phyloP scores from a whole-genome alignment of 2,329 filamentous ascomycete genomes.

The Delphinella strobiligena region DNA sequence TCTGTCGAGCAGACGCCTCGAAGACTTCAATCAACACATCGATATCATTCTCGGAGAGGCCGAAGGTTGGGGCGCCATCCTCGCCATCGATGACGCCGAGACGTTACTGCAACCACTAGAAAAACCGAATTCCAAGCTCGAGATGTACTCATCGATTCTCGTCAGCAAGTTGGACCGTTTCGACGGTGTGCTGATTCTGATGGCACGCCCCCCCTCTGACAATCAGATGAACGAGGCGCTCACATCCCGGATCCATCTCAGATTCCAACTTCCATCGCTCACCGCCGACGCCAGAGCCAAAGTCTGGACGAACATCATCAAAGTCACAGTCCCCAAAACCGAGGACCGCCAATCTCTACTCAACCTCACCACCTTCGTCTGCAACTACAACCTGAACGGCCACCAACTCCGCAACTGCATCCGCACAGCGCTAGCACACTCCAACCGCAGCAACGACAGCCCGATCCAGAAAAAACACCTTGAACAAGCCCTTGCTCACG shows the following conservation, averaged over 20 bases:
- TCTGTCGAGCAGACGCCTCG: neutral
- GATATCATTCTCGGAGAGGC: neutral
- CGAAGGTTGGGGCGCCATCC: neutral
- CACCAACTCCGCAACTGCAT: neutral
- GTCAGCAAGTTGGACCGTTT: neutral
- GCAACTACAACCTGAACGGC: neutral
- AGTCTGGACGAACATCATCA: neutral
- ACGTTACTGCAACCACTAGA: neutral
- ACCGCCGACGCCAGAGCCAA: neutral
- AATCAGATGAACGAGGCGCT: neutral
- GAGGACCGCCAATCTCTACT: neutral
- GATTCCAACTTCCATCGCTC: neutral
- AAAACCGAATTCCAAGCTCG: neutral
- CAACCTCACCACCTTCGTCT: neutral
- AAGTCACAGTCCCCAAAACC: neutral
- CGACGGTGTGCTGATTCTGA: neutral
- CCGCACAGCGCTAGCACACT: neutral
- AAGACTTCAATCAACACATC: neutral
- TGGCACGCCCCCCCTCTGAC: neutral
- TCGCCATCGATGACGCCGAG: neutral
- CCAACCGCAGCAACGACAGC: neutral
- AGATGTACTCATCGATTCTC: neutral
- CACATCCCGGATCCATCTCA: neutral
- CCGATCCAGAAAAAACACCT: neutral
- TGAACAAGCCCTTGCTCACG: neutral